Evolutionary conservation across 441 rosid species (phyloP).

Genomic region (Populus tomentosa): DNA sequence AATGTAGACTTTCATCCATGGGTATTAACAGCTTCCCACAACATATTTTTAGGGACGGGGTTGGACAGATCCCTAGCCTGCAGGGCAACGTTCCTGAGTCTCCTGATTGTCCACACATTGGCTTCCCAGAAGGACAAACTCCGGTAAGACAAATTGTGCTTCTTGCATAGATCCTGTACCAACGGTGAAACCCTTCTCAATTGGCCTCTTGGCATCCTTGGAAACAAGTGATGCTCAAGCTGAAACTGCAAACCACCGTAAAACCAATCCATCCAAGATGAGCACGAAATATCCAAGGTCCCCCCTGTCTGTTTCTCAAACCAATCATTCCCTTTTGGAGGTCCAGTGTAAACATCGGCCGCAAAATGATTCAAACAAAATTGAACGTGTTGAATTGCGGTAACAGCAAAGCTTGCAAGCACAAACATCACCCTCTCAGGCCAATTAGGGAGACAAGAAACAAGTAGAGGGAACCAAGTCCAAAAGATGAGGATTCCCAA

Average conservation of each 20-base stretch:
- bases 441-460: conserved; percentile 74
- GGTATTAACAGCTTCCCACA: conserved; percentile 83
- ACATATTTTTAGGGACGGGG: conserved; percentile 54
- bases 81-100: conserved; percentile 65
- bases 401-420: conserved; percentile 55
- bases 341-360: conserved; percentile 67
- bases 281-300: conserved; percentile 70
- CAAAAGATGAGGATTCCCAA: conserved; percentile 70
- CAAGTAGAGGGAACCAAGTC: conserved; percentile 90
- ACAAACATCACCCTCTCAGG: conserved; percentile 68
- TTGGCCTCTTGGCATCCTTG: conserved; percentile 77
- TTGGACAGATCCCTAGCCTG: conserved; percentile 68
- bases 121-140: conserved; percentile 78
- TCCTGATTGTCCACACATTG: conserved; percentile 53
- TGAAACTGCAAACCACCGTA: conserved; percentile 92
- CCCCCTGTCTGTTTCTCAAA: conserved; percentile 89
- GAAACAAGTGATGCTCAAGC: conserved; percentile 92
- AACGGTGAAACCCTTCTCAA: conserved; percentile 68
- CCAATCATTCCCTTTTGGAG: conserved; percentile 81
- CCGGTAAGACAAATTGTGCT: conserved; percentile 84
- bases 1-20: conserved; percentile 45
- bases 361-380: conserved; percentile 86
- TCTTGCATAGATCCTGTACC: conserved; percentile 80
- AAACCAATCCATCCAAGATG: conserved; percentile 89
- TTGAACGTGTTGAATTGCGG: conserved; percentile 76